Conservation (phyloP, 768 basidiomycete genomes). For the Pleurotus djamor region DNA sequence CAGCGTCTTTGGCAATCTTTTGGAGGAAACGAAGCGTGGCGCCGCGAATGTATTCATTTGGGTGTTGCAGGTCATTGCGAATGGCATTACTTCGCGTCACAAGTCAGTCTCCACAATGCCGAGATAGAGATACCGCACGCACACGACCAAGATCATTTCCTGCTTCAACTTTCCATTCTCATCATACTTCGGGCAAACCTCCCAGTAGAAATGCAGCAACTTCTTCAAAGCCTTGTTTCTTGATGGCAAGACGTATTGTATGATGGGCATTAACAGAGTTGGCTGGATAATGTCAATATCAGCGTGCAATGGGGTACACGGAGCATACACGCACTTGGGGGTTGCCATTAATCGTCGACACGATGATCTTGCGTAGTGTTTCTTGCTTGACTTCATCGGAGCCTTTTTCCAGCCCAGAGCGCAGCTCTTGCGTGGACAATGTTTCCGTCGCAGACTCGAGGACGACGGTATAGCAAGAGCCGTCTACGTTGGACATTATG, state of each 20-base stretch:
- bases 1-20: conserved; percentile 90
- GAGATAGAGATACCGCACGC: conserved; percentile 28
- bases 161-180: conserved; percentile 97
- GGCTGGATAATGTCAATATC: conserved; percentile 47
- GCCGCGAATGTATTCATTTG: conserved; percentile 98
- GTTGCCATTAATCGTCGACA: conserved; percentile 93
- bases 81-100: conserved; percentile 77
- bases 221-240: conserved; percentile 98
- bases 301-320: background rate
- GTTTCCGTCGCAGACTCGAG: conserved; percentile 72
- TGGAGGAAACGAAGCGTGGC: conserved; percentile 96
- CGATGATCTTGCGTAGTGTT: conserved; percentile 91
- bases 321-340: conserved; percentile 55
- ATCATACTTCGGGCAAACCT: conserved; percentile 97
- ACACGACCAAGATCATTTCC: conserved; percentile 99
- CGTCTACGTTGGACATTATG: conserved; percentile 44
- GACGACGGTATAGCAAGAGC: conserved; percentile 77
- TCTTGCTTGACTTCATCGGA: conserved; percentile 96
- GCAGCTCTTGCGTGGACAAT: conserved; percentile 80
- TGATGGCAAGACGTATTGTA: conserved; percentile 96
- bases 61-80: conserved; percentile 99
- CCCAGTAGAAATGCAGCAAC: conserved; percentile 93
- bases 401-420: conserved; percentile 87
- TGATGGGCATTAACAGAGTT: conserved; percentile 94
- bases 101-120: conserved; percentile 7